These are phyloP conservation scores for Hymenoscyphus occultus DNA, from an alignment of 2,329 filamentous ascomycete genomes.

Conservation along the genomic window DNA sequence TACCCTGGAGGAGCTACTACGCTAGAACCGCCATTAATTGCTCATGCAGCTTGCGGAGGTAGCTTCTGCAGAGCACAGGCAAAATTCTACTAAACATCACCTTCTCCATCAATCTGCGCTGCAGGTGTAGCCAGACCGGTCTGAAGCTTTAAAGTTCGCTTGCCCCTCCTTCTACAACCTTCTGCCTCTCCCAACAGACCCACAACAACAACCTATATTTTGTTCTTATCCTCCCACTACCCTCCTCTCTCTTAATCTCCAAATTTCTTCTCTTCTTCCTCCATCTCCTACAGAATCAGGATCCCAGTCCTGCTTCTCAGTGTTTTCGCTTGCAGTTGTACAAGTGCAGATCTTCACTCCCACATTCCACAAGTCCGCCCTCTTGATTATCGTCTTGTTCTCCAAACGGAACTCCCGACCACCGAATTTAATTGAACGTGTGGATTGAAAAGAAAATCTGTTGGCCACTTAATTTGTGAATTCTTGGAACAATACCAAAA, in stretches of 20 bases:
- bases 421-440: background rate
- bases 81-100: background rate
- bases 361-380: background rate
- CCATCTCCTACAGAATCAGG: background rate
- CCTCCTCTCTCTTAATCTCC: background rate
- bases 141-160: background rate
- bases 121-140: background rate
- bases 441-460: conserved; percentile 8
- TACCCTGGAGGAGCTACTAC: background rate
- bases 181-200: background rate
- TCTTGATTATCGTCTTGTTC: background rate
- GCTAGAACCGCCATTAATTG: background rate
- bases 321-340: background rate
- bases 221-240: background rate
- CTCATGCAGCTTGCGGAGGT: background rate
- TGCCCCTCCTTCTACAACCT: background rate
- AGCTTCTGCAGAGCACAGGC: background rate
- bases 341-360: conserved; percentile 5
- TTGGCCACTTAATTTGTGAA: background rate
- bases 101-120: background rate
- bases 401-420: conserved; percentile 4
- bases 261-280: background rate
- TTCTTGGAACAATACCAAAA: background rate
- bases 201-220: background rate
- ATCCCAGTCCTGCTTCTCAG: background rate